Evolutionary conservation across 345 rosid genomes (phyloP).

Genomic region (Boechera retrofracta): DNA sequence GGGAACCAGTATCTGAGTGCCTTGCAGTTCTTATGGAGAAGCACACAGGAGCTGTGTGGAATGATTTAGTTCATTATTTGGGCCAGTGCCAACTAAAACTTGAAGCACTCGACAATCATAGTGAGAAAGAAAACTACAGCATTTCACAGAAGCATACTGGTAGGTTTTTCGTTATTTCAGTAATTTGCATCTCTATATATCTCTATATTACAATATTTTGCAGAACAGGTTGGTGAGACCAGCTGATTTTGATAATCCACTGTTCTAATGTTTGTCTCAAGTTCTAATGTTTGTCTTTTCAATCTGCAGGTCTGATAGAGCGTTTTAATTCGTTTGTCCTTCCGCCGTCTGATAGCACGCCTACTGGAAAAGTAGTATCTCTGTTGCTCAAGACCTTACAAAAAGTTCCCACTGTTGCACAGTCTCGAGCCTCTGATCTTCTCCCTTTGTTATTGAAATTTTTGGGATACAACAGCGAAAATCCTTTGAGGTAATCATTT

Average conservation of each 20-base stretch:
- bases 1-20: slow-evolving; percentile 72
- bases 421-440: slow-evolving; percentile 67
- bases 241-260: too few species aligned
- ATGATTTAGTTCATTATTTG: slow-evolving; percentile 55
- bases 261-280: too few species aligned
- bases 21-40: slow-evolving; percentile 61
- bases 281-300: slow-evolving; percentile 16
- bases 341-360: slow-evolving; percentile 58
- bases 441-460: slow-evolving; percentile 67
- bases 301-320: slow-evolving; percentile 56
- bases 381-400: slow-evolving; percentile 73
- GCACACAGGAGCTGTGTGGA: slow-evolving; percentile 63
- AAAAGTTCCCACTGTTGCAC: slow-evolving; percentile 63
- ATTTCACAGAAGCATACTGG: slow-evolving; percentile 50
- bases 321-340: slow-evolving; percentile 52
- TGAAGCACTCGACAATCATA: slow-evolving; percentile 44
- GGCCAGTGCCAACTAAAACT: slow-evolving; percentile 52
- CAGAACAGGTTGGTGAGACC: too few species aligned
- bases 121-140: slow-evolving; percentile 39
- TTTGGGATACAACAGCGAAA: slow-evolving; percentile 64
- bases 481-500: slow-evolving; percentile 56
- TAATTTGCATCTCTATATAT: background rate
- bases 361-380: slow-evolving; percentile 60
- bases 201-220: background rate
- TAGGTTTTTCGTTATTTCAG: slow-evolving; percentile 35